Percentiles rank a stretch among this genome's conserved stretches.
Evolutionary conservation across 192 early-diverging fungal genomes (phyloP).

Genomic region (Entomortierella beljakovae): DNA sequence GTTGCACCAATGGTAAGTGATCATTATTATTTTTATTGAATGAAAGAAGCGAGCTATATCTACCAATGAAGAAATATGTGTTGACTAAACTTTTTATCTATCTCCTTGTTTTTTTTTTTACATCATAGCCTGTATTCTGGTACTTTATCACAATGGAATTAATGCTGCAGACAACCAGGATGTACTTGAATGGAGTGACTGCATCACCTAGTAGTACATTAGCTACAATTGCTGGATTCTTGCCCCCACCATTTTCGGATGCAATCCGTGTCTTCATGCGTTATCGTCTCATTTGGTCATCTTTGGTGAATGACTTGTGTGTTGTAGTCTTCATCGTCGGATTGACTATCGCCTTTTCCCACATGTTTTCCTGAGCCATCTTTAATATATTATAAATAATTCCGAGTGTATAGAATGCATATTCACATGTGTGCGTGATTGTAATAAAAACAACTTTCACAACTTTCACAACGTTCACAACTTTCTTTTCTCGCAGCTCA

Average conservation of each 20-base stretch:
- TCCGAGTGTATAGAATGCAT: too few relatives aligned
- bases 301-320: conserved; percentile 62
- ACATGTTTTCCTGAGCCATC: conserved; percentile 39
- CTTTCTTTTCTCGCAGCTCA: too few relatives aligned
- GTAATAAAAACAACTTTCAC: too few relatives aligned
- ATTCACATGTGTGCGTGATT: too few relatives aligned
- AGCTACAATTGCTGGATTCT: conserved; percentile 54
- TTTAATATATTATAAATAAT: not conserved
- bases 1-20: conserved; percentile 35
- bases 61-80: too few relatives aligned
- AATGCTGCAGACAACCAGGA: conserved; percentile 58
- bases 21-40: not conserved
- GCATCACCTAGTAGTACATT: conserved; percentile 52
- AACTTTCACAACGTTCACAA: too few relatives aligned
- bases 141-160: conserved; percentile 66
- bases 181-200: conserved; percentile 60
- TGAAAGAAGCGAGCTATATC: too few relatives aligned
- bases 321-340: conserved; percentile 64
- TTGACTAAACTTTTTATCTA: not conserved
- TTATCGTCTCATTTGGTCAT: conserved; percentile 66
- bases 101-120: not conserved
- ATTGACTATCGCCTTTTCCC: conserved; percentile 32
- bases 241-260: conserved; percentile 63
- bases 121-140: conserved; percentile 63
- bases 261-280: conserved; percentile 60